Base-by-base conservation (phyloP, 2,329 filamentous ascomycete species). In the Phialophora macrospora region DNA sequence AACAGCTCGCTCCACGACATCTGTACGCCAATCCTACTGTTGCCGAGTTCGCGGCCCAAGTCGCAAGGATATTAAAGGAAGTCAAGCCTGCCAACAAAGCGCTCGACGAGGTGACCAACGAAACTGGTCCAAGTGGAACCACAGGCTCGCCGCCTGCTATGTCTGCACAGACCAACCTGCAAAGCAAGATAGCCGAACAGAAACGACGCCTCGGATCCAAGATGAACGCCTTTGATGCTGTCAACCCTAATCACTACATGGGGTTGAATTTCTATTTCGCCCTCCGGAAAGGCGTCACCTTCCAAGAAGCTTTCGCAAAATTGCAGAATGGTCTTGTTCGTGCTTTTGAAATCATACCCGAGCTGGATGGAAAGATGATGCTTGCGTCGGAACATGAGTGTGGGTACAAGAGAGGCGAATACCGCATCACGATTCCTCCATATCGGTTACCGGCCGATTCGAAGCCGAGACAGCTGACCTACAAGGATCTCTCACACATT, bases 1-100 rank as follows among this genome's bases (percentile, higher is more conserved):
- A 77, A 17, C 54, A 70, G 59, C 65, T 79, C 38, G 72, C 74
- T 8, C 74, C 76, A 5, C 72, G 77, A 17, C 74, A 78, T 56
- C 52, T 79, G 4, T 79, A 79, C 57, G 75, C 74, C 14, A 77
- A 76, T 34, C 56, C 56, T 14, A 59, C 56, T 12, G 3, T 59
- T 14, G 17, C 56, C 7, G 46, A 46, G 56, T 46, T 59, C 22
- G 22, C 56, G 8, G 41, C 17, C 11, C 30, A 14, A 12, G 20
- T 59, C 4, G 38, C 56, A 59, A 59, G 14, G 46, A 20, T 51
- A 32, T 22, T 56, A 8, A 38, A 56, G 11, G 46, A 51, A 20
- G 46, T 51, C 46, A 51, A 51, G 5, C 34, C 20, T 20, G 20
- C 46, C n/a, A 26, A 24, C 24, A 26, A 26, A 5, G 8, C 46